These are phyloP conservation scores for Vitis hybrid DNA, from an alignment of 177 flowering plant species.

Conservation along the genomic window DNA sequence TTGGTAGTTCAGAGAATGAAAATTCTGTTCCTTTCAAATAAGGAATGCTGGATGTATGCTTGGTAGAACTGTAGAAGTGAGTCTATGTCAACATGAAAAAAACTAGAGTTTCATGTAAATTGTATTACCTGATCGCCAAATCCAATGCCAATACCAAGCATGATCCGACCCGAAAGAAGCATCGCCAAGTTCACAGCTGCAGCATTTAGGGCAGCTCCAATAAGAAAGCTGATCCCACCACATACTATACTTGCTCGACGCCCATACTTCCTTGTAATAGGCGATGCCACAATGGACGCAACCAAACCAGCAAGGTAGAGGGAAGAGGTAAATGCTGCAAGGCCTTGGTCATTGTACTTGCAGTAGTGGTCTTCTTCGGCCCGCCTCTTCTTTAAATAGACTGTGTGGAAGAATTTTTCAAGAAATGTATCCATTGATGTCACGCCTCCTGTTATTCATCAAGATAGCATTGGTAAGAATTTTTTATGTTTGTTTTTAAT, in stretches of 20 bases:
- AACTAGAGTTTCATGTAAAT: background rate
- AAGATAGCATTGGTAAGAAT: background rate
- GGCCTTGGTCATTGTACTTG: slow-evolving; percentile 80
- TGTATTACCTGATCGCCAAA: slow-evolving; percentile 83
- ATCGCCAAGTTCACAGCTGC: slow-evolving; percentile 63
- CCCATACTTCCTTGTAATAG: slow-evolving; percentile 74
- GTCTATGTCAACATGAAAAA: no score
- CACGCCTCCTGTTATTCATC: slow-evolving; percentile 73
- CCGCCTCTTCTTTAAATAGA: slow-evolving; percentile 48
- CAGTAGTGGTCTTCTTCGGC: slow-evolving; percentile 84
- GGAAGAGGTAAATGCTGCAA: slow-evolving; percentile 89
- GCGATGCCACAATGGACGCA: slow-evolving; percentile 71
- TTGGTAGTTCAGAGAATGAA: no score
- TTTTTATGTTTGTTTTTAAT: background rate
- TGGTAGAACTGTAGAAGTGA: no score
- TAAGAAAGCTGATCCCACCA: slow-evolving; percentile 81
- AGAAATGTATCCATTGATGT: slow-evolving; percentile 93
- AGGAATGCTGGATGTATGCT: no score
- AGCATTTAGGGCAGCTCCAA: slow-evolving; percentile 80
- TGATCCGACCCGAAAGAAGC: slow-evolving; percentile 80
- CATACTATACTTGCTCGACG: slow-evolving; percentile 70
- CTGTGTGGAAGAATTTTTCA: slow-evolving; percentile 55
- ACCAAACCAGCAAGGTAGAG: slow-evolving; percentile 89
- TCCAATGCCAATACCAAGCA: slow-evolving; percentile 97
- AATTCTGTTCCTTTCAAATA: no score